These are phyloP conservation scores for Solanum paucissectum DNA, from an alignment of 257 asterid genomes.

Conservation along the genomic window DNA sequence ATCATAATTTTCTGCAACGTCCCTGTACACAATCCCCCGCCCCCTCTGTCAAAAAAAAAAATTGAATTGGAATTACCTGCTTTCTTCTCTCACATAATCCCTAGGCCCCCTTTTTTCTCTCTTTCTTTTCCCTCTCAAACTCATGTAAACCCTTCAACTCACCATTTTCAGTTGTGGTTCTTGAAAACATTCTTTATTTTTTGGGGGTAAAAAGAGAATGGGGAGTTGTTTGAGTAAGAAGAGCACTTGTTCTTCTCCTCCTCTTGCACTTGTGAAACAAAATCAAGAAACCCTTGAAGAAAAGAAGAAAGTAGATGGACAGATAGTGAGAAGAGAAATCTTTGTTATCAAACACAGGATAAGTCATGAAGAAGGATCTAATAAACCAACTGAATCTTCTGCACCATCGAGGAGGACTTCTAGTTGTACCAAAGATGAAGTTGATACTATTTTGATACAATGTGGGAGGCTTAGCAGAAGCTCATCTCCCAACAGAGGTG, in stretches of 20 bases:
- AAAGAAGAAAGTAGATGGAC: constrained; percentile 31
- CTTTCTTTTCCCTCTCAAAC: background rate
- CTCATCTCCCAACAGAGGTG: constrained; percentile 55
- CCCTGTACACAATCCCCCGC: background rate
- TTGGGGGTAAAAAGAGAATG: constrained; percentile 26
- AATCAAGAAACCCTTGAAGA: constrained; percentile 16
- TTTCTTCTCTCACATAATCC: background rate
- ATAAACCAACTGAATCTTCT: background rate
- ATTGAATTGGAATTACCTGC: background rate
- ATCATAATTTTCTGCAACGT: background rate
- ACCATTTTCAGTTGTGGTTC: background rate
- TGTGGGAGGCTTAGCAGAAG: constrained; percentile 96
- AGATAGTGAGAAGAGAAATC: constrained; percentile 49
- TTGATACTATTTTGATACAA: constrained; percentile 86
- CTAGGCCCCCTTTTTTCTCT: background rate
- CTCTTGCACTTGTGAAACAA: constrained; percentile 20
- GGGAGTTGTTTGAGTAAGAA: constrained; percentile 94
- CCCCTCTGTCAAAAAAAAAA: background rate
- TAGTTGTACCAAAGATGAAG: constrained; percentile 89
- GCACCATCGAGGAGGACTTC: constrained; percentile 45
- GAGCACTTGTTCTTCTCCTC: constrained; percentile 13
- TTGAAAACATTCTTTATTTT: background rate
- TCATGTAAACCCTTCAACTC: background rate
- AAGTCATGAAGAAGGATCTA: constrained; percentile 72
- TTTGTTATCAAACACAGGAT: constrained; percentile 63